phyloP scores from a whole-genome alignment of 768 basidiomycete species.

The Leucogyrophana mollusca region DNA sequence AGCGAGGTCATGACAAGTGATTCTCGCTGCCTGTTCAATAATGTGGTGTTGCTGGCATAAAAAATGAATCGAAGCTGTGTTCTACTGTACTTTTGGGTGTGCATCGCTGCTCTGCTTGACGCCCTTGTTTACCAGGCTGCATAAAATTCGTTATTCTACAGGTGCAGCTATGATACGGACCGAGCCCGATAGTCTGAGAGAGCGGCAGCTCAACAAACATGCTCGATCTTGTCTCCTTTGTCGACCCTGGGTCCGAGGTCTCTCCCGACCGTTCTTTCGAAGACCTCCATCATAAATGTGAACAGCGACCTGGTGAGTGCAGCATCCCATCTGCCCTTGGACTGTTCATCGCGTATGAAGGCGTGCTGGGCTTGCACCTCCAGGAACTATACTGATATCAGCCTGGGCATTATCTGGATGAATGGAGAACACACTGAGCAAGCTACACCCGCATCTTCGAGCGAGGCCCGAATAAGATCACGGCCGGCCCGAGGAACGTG shows the following conservation, averaged over 20 bases:
- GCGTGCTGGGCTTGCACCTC: slow-evolving; percentile 98
- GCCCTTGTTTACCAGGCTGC: background rate
- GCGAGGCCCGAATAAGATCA: slow-evolving; percentile 75
- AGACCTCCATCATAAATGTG: slow-evolving; percentile 88
- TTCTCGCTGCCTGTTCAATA: slow-evolving; percentile 4
- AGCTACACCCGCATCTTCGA: slow-evolving; percentile 78
- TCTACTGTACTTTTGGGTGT: too few relatives aligned
- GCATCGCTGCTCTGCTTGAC: too few relatives aligned
- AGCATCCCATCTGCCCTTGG: slow-evolving; percentile 95
- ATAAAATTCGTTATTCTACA: background rate
- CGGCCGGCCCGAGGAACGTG: slow-evolving; percentile 89
- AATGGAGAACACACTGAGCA: slow-evolving; percentile 54
- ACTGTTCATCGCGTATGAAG: slow-evolving; percentile 89
- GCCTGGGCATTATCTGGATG: slow-evolving; percentile 5
- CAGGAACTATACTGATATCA: slow-evolving; percentile 73
- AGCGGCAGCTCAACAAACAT: slow-evolving; percentile 56
- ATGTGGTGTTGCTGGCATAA: slow-evolving; percentile 6
- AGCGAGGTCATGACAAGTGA: slow-evolving; percentile 20
- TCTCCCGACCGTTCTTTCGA: slow-evolving; percentile 82
- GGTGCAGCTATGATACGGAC: too few relatives aligned
- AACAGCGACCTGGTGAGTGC: slow-evolving; percentile 82
- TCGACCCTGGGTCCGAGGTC: slow-evolving; percentile 73
- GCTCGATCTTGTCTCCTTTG: slow-evolving; percentile 54
- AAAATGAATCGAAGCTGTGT: background rate
- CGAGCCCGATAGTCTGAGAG: too few relatives aligned